phyloP scores from a whole-genome alignment of 2,329 filamentous ascomycete genomes.

The Neospermospora avenae region DNA sequence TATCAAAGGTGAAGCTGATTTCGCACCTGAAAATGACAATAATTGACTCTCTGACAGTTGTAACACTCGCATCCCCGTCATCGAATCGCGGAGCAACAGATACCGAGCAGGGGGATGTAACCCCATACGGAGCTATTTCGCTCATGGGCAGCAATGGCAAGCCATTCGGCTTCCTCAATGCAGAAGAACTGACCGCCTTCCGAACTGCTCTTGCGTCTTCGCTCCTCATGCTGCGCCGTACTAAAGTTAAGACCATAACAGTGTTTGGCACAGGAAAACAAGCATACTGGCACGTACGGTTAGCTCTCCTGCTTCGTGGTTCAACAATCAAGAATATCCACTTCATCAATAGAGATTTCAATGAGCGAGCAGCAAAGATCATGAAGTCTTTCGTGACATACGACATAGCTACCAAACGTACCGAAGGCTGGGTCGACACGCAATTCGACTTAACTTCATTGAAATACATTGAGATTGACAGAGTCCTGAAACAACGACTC shows the following conservation, averaged over 20 bases:
- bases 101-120: constrained; percentile 50
- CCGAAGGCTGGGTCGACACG: constrained; percentile 60
- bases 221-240: constrained; percentile 62
- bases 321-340: constrained; percentile 73
- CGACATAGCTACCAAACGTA: constrained; percentile 43
- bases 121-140: constrained; percentile 58
- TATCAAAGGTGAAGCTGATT: constrained; percentile 55
- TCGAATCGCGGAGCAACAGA: constrained; percentile 30
- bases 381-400: constrained; percentile 48
- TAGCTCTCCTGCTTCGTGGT: constrained; percentile 72
- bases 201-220: constrained; percentile 72
- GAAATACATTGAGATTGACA: constrained; percentile 62
- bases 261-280: constrained; percentile 88
- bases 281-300: constrained; percentile 90
- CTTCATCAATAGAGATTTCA: constrained; percentile 75
- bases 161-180: constrained; percentile 67
- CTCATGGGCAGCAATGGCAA: constrained; percentile 61
- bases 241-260: constrained; percentile 68
- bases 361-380: constrained; percentile 50
- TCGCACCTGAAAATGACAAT: background rate
- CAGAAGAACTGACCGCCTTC: constrained; percentile 73
- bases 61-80: constrained; percentile 53
- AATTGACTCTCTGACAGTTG: constrained; percentile 44
- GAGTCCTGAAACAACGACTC: constrained; percentile 69
- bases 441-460: constrained; percentile 70